Conservation (phyloP, 2,329 filamentous ascomycete species). For the Dactylellina cionopaga region DNA sequence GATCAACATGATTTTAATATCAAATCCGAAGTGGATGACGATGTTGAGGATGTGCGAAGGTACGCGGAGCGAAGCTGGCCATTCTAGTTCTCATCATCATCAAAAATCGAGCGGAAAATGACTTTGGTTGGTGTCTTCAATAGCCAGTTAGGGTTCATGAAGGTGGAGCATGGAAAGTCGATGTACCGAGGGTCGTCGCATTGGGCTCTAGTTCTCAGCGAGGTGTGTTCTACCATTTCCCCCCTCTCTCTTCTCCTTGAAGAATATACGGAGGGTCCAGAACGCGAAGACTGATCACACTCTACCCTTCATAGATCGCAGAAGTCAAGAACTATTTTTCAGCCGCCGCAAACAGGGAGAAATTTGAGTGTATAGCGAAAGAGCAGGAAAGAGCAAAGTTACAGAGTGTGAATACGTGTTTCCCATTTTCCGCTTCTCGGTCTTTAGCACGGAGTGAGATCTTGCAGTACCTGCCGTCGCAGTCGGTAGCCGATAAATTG, state of each 20-base stretch:
- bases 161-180: constrained; percentile 78
- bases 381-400: constrained; percentile 69
- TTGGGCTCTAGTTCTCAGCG: constrained; percentile 81
- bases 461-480: constrained; percentile 79
- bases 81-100: constrained; percentile 58
- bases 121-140: constrained; percentile 63
- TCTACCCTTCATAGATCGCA: constrained; percentile 69
- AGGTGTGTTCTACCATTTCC: constrained; percentile 63
- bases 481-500: constrained; percentile 82
- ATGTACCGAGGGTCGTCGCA: constrained; percentile 83
- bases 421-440: constrained; percentile 78
- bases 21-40: constrained; percentile 65
- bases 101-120: constrained; percentile 52
- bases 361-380: constrained; percentile 65
- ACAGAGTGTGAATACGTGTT: constrained; percentile 66
- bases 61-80: constrained; percentile 63
- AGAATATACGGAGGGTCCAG: too few relatives aligned
- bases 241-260: background rate
- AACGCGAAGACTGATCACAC: background rate
- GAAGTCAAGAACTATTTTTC: constrained; percentile 93
- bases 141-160: constrained; percentile 71
- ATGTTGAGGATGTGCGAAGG: constrained; percentile 66
- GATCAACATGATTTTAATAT: constrained; percentile 63
- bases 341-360: constrained; percentile 64
- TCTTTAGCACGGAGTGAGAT: constrained; percentile 79